phyloP scores from a whole-genome alignment of 2,329 filamentous ascomycete species.

The Lanzia echinophila region DNA sequence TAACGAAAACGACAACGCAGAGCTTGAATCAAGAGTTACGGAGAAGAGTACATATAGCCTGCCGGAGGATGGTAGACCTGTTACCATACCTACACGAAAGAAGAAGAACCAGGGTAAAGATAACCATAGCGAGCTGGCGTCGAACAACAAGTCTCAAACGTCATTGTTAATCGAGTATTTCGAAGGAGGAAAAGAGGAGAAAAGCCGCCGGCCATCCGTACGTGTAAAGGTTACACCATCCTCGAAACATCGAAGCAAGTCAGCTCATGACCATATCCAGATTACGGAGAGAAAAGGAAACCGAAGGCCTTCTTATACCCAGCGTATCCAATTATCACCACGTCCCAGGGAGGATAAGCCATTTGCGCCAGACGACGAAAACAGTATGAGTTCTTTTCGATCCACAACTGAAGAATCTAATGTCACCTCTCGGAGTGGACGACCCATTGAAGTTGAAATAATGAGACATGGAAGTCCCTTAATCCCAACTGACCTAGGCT shows the following conservation, averaged over 20 bases:
- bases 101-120: slow-evolving; percentile 48
- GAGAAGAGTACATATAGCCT: slow-evolving; percentile 69
- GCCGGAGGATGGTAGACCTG: slow-evolving; percentile 80
- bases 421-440: slow-evolving; percentile 53
- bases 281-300: slow-evolving; percentile 74
- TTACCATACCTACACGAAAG: slow-evolving; percentile 79
- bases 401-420: slow-evolving; percentile 76
- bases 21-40: slow-evolving; percentile 59
- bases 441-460: slow-evolving; percentile 87
- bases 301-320: slow-evolving; percentile 63
- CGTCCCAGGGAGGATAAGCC: slow-evolving; percentile 38
- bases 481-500: slow-evolving; percentile 52
- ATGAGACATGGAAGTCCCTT: slow-evolving; percentile 61
- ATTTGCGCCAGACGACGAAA: slow-evolving; percentile 50
- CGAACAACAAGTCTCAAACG: slow-evolving; percentile 56
- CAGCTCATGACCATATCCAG: slow-evolving; percentile 68
- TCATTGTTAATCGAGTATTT: slow-evolving; percentile 73
- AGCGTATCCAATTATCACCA: slow-evolving; percentile 56
- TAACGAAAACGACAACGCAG: slow-evolving; percentile 44
- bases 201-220: slow-evolving; percentile 57
- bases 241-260: slow-evolving; percentile 37
- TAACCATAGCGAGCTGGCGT: slow-evolving; percentile 41
- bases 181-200: slow-evolving; percentile 55
- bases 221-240: slow-evolving; percentile 66
- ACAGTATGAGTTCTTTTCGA: slow-evolving; percentile 66